Conservation (phyloP, 176 grass and related monocot species). For the Saccharum spontaneum region DNA sequence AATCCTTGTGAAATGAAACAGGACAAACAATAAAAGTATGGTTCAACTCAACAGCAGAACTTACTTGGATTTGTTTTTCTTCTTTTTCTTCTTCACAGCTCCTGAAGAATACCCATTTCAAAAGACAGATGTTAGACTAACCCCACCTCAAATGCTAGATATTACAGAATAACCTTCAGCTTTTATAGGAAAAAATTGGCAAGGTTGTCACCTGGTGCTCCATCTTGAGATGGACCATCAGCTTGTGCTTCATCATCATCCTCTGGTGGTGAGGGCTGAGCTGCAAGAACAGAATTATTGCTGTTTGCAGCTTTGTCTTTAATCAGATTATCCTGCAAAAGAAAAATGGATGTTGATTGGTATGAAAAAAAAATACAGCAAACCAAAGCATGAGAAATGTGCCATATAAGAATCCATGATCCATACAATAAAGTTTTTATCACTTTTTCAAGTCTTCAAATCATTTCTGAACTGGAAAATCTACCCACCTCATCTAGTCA, state of each 20-base stretch:
- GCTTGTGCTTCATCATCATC: slow-evolving; percentile 53
- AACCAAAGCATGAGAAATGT: background rate
- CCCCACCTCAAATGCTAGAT: slow-evolving; percentile 3
- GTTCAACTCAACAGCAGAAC: slow-evolving; percentile 25
- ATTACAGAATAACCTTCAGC: slow-evolving; percentile 2
- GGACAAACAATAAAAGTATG: slow-evolving; percentile 13
- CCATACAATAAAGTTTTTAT: no score
- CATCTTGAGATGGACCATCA: slow-evolving; percentile 51
- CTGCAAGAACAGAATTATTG: slow-evolving; percentile 11
- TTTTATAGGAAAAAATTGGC: background rate
- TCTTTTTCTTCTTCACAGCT: slow-evolving; percentile 81
- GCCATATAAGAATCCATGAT: no score
- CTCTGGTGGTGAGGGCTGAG: slow-evolving; percentile 39
- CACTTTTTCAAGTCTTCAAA: background rate
- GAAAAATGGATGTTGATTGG: slow-evolving; percentile 1
- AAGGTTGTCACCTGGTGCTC: slow-evolving; percentile 43
- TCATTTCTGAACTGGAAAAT: no score
- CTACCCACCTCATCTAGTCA: no score
- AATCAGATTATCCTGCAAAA: slow-evolving; percentile 22
- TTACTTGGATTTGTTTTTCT: slow-evolving; percentile 80
- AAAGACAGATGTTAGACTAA: slow-evolving; percentile 22
- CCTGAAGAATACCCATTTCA: slow-evolving; percentile 35
- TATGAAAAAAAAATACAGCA: slow-evolving; percentile 4
- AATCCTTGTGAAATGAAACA: slow-evolving; percentile 11
- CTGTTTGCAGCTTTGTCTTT: slow-evolving; percentile 34